These are phyloP conservation scores for Candida labiduridarum DNA, from an alignment of 1,139 yeast genomes.

Conservation along the genomic window DNA sequence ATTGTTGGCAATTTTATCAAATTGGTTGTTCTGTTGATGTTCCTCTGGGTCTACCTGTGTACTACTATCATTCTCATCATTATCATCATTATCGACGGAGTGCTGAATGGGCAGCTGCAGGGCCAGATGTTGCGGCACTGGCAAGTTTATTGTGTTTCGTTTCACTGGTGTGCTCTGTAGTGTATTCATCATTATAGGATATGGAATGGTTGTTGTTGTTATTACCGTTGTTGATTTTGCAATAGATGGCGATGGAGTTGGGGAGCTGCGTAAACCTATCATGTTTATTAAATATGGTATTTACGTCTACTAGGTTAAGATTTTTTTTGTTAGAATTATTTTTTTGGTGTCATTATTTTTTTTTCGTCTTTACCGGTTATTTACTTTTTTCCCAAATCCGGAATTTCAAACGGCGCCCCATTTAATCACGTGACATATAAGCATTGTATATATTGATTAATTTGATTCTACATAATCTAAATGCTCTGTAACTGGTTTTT, in stretches of 20 bases:
- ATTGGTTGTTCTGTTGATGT: constrained; percentile 17
- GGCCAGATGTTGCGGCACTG: neutral
- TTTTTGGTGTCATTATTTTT: neutral
- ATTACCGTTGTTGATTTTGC: neutral
- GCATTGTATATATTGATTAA: neutral
- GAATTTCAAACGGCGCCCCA: neutral
- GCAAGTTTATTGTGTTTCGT: neutral
- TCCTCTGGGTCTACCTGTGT: constrained; percentile 8
- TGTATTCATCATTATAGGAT: neutral
- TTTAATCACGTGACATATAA: neutral
- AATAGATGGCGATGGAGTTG: neutral
- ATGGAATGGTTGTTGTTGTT: neutral
- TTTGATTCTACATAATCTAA: constrained; percentile 8
- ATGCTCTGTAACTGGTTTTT: constrained; percentile 13
- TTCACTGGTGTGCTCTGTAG: constrained; percentile 1
- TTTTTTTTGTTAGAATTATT: neutral
- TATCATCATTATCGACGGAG: neutral
- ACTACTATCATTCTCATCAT: neutral
- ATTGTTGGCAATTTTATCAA: constrained; percentile 29
- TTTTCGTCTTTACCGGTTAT: neutral
- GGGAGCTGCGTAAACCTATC: constrained; percentile 1
- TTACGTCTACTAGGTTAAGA: neutral
- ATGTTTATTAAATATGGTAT: neutral
- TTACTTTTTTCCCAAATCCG: neutral
- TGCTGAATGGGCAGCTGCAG: neutral